Conservation (phyloP, 257 asterid genomes). For the Primulina eburnea region DNA sequence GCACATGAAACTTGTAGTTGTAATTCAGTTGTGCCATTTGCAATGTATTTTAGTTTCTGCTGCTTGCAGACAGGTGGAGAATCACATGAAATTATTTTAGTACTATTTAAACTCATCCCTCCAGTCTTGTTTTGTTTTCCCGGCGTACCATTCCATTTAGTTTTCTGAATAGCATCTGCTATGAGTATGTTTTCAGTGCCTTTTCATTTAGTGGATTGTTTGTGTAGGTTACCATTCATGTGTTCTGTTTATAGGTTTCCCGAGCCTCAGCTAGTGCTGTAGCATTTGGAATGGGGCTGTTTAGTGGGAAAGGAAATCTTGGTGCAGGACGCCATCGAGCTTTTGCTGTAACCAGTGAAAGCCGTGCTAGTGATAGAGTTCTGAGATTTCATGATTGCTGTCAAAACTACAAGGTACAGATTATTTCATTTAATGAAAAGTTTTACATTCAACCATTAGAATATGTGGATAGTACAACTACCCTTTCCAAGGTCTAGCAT, state of each 20-base stretch:
- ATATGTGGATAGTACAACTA: too few species aligned
- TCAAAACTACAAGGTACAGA: constrained; percentile 85
- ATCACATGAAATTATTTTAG: neutral
- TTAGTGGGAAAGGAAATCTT: constrained; percentile 76
- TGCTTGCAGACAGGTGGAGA: constrained; percentile 17
- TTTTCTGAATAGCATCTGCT: constrained; percentile 1
- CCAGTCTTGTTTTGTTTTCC: neutral
- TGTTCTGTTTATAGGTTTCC: constrained; percentile 49
- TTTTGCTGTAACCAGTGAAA: constrained; percentile 92
- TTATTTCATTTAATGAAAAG: neutral
- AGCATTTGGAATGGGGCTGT: constrained; percentile 98
- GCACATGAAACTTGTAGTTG: neutral
- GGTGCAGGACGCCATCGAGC: constrained; percentile 87
- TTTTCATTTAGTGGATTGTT: neutral
- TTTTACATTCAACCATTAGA: too few species aligned
- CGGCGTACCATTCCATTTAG: neutral
- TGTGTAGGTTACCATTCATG: constrained; percentile 1
- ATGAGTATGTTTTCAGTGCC: constrained; percentile 7
- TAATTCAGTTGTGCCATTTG: constrained; percentile 2
- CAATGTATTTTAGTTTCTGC: constrained; percentile 12
- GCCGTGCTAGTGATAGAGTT: constrained; percentile 89
- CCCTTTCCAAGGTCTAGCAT: too few species aligned
- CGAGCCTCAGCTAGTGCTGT: constrained; percentile 99
- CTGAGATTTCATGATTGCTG: constrained; percentile 96
- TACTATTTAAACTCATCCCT: constrained; percentile 10